Evolutionary conservation across 192 early-diverging fungal species (phyloP), one percentile per base, ranked within the genome.

Genomic region (Coemansia sp.): DNA sequence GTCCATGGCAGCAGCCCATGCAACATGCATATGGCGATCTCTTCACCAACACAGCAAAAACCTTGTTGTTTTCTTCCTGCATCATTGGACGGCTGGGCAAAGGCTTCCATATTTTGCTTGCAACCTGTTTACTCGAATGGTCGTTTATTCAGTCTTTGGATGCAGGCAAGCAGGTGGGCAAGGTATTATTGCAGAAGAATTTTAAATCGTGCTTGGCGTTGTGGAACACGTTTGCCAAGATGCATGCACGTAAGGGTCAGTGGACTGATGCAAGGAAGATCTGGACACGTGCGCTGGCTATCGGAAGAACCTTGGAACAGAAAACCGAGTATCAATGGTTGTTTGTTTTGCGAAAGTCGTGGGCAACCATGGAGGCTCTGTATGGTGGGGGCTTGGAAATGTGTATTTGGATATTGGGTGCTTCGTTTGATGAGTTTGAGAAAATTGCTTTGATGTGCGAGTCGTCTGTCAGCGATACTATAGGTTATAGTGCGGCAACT

Each of bases 171-270:
- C 4, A 22, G 17, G 10, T 66, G n/a, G 54, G 56, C 8, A 57
- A 64, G 48, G 52, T 36, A 11, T 3, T 77, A 14, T 54, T 76
- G 11, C 40, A 52, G 36, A 25, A 25, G 22, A 2, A 16, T 10
- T 17, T 56, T 14, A 67, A 70, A 4, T 50, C 60, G 4, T 61
- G 67, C 42, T 30, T 78, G 56, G 58, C 67, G 3, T 50, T 78
- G 36, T 73, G 70, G 71, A 73, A 78, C 54, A 34, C 63, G 0
- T 60, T 69, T n/a, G 76, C 76, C 34, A 78, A 78, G 49, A 66
- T 69, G 64, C 67, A 72, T 54, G 76, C 67, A 5, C 63, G 71
- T 0, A 30, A 28, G 2, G 71, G 70, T 12, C 7, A 29, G 28
- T 78, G 76, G 76, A 51, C 48, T 17, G 56, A 69, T 25, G 76